Evolutionary conservation across 768 basidiomycete species (phyloP).

Genomic region (Trametes maxima): DNA sequence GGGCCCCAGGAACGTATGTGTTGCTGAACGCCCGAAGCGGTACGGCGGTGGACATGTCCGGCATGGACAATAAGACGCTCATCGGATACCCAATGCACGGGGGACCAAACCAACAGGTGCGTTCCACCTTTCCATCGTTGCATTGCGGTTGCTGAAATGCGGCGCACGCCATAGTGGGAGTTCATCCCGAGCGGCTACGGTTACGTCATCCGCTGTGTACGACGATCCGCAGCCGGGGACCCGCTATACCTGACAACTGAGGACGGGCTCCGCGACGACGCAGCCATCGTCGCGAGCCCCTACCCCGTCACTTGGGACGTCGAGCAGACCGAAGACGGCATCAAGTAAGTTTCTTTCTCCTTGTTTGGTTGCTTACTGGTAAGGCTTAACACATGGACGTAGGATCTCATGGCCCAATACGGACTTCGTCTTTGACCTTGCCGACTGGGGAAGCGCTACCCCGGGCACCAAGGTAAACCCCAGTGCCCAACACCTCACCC

Average conservation of each 20-base stretch:
- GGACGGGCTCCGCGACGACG: conserved; percentile 18
- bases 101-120: conserved; percentile 32
- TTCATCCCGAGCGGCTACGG: conserved; percentile 31
- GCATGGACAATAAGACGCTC: conserved; percentile 24
- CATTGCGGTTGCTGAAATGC: not conserved
- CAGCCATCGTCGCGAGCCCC: conserved; percentile 27
- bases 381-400: not conserved
- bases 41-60: conserved; percentile 30
- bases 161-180: conserved; percentile 37
- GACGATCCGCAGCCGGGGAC: conserved; percentile 12
- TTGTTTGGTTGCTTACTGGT: no score
- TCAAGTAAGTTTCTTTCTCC: conserved; percentile 17
- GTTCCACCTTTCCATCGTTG: not conserved
- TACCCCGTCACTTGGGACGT: conserved; percentile 32
- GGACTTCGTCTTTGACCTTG: conserved; percentile 26
- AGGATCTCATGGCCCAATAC: conserved; percentile 32
- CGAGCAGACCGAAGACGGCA: conserved; percentile 20
- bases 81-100: conserved; percentile 29
- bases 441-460: conserved; percentile 23
- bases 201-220: conserved; percentile 27
- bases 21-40: conserved; percentile 30
- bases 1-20: conserved; percentile 27
- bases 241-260: conserved; percentile 28
- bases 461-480: conserved; percentile 27
- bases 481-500: not conserved